Base-by-base conservation (phyloP, 1,284 basidiomycete genomes). In the Ustanciosporium gigantosporum region DNA sequence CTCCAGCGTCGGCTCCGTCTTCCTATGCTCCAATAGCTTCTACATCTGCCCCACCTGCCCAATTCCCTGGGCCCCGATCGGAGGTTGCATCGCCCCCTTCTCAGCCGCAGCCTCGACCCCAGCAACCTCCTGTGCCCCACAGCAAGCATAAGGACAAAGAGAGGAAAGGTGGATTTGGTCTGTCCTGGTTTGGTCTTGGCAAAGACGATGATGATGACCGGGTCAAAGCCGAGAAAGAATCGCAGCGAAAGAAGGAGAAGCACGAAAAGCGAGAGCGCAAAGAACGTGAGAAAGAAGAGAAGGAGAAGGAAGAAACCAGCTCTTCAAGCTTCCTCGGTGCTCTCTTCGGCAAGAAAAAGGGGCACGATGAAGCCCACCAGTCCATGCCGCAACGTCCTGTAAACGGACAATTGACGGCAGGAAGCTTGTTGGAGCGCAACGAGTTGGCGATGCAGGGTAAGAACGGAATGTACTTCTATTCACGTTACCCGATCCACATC, bases 401-500 rank as follows among this genome's bases (percentile, higher is more conserved):
- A 5, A 50, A 71, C 17, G 47, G 58, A n/a, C 68, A 68, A 17
- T 51, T 69, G 20, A 66, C 66, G 3, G 68, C 70, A 19, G 71
- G 71, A 14, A 69, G 66, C 41, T 49, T 67, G 31, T 25, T 68
- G 36, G 64, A 66, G 36, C 51, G 55, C 29, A 62, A 41, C 42
- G 51, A 53, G 32, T 41, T 49, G 36, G 67, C 42, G 13, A 27
- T 39, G n/a, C 32, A 47, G 20, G 50, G 52, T 19, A 51, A 59
- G 35, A 36, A 34, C 5, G 48, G 57, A 21, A 21, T 19, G 20
- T 48, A 46, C 83, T 80, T 78, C 52, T 89, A 86, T 73, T 83
- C 88, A 41, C 86, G 94, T 53, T 94, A 97, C 76, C 95, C 94
- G 7, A 95, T 98, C 59, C 94, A 97, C 74, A 91, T 98, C 66